Base-by-base conservation (phyloP, 2,329 filamentous ascomycete genomes). In the Cladophialophora bantiana region DNA sequence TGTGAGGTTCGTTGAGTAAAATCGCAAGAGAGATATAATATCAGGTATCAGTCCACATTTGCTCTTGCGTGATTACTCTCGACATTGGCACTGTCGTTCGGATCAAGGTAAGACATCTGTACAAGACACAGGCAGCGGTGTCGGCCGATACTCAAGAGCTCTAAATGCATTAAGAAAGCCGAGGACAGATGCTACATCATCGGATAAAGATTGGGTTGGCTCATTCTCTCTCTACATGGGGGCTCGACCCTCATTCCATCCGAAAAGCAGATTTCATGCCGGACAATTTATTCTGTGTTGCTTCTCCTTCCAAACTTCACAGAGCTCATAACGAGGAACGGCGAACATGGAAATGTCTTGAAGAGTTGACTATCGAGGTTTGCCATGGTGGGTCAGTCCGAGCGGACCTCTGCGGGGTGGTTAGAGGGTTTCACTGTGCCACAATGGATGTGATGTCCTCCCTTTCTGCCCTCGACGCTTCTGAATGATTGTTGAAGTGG, bases 191-290 rank as follows among this genome's bases (percentile, higher is more conserved):
- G 45, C 42, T 15, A 18, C 34, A n/a, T 9, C 9, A 34, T 34
- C 66, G 70, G 70, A 70, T 71, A 68, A 54, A 68, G 69, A 73
- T 72, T 71, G 67, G 70, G 70, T 71, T 69, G 62, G 60, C 70
- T 69, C 57, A 38, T 65, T 63, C 38, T 55, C 26, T 42, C 15
- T 54, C 15, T 36, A 57, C 48, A 59, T 68, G 40, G 62, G 53
- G 70, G 68, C 31, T 57, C 59, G 58, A 69, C 69, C 67, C 69
- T 73, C 70, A 72, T 71, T 70, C 55, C 61, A 71, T 72, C 71
- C 70, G 71, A 65, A 72, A 69, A 72, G 59, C 59, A 68, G 42
- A 7, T 15, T 61, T 35, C 13, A 31, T 48, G 57, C 62, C 38
- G 59, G n/a, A 59, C 59, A 18, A 53, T 20, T 52, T 57, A 45